phyloP scores from a whole-genome alignment of 345 rosid genomes.

The Eucalyptus erythrocorys region DNA sequence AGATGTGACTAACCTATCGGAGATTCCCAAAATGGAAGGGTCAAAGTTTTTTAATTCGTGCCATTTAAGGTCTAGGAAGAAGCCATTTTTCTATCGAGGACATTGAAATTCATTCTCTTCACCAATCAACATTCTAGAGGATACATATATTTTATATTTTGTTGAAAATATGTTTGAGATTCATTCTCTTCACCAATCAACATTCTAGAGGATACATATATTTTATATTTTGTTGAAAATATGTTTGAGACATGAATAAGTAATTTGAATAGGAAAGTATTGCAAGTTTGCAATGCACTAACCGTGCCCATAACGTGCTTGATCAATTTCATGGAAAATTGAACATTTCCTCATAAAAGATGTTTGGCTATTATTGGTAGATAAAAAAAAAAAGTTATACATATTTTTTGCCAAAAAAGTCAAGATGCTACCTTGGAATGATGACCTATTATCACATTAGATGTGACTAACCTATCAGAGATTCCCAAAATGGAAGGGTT shows the following conservation, averaged over 20 bases:
- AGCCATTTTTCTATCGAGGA: not conserved
- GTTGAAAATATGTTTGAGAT: too few relatives aligned
- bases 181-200: too few relatives aligned
- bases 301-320: rapidly evolving
- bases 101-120: too few relatives aligned
- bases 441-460: not conserved
- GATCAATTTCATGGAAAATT: too few relatives aligned
- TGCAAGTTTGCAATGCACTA: rapidly evolving
- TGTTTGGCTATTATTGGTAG: not conserved
- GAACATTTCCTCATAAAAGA: not conserved
- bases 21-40: not conserved
- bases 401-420: not conserved
- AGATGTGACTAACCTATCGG: not conserved
- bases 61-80: not conserved
- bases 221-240: too few relatives aligned
- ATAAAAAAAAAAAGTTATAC: too few relatives aligned
- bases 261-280: too few relatives aligned
- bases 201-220: too few relatives aligned
- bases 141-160: too few relatives aligned
- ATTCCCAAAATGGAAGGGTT: not conserved
- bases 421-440: not conserved
- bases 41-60: not conserved
- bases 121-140: too few relatives aligned
- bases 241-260: too few relatives aligned
- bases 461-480: not conserved